Evolutionary conservation across 441 rosid genomes (phyloP).

Genomic region (Lepidium campestre): DNA sequence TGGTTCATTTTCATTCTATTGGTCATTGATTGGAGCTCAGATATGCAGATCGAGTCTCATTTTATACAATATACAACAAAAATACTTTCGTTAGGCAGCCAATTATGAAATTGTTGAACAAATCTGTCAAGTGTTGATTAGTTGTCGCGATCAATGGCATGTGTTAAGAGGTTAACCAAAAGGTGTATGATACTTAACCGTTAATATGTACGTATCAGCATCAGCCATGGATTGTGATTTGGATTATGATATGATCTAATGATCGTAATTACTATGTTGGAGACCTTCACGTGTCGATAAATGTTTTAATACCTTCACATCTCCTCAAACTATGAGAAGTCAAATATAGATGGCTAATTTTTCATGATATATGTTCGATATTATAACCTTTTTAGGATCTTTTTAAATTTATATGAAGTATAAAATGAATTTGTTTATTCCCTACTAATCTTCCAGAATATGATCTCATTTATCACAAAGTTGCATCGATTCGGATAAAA

Average conservation of each 20-base stretch:
- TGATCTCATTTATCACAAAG: neutral
- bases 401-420: neutral
- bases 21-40: conserved; percentile 13
- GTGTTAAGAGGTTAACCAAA: neutral
- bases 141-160: neutral
- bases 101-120: neutral
- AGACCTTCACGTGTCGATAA: no score
- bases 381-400: no score
- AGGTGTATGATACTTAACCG: neutral
- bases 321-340: neutral
- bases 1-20: neutral
- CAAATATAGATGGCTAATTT: neutral
- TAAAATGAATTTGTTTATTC: neutral
- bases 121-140: neutral
- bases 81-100: neutral
- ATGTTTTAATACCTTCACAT: neutral
- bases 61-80: neutral
- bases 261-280: no score
- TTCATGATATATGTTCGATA: no score
- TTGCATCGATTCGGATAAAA: neutral
- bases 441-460: neutral
- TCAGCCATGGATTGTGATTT: neutral
- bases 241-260: no score
- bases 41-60: neutral
- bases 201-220: neutral